Evolutionary conservation across 2,329 filamentous ascomycete species (phyloP), one percentile per base, ranked within the genome.

Genomic region (Penicillium verrucosum): DNA sequence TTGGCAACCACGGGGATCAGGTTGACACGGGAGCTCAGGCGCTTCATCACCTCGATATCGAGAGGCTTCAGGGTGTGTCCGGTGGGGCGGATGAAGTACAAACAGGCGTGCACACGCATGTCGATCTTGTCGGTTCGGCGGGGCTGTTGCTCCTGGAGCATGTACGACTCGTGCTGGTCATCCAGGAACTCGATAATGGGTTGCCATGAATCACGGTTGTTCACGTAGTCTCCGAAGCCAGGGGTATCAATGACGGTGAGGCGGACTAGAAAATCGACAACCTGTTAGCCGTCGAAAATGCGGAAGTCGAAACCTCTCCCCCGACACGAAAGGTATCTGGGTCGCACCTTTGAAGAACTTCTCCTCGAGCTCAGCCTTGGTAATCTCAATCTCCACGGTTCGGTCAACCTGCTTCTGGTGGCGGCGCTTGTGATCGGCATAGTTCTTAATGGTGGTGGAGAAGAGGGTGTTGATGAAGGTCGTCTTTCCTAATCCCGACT

Each of bases 401-500:
- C 97, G 97, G 82, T 99, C 94, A 68, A 97, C 86, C 83, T 99
- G 94, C 87, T 99, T 99, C 81, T 94, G 90, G 80, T 99, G 94
- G 74, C 94, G 90, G 79, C 92, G 90, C 85, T 96, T 96, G 86
- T 99, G 93, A 80, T 99, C 94, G 85, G 94, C 94, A 78, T 99
- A 99, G 85, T 97, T 99, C 85, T 99, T 99, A 86, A 99, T 99
- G 70, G 94, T 99, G 66, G 95, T 99, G 62, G 94, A 99, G 85
- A 99, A 99, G 60, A 99, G 88, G 59, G 94, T 99, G 87, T 99
- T 99, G 87, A 99, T 97, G 81, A 99, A 99, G 71, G 94, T 99
- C 27, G 95, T 99, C 86, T 99, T 99, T 82, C 94, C 94, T 69
- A 97, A 82, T 74, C 93, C 93, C 67, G 94, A 97, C 82, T 99